A percentile compares a stretch with the other conserved stretches of the same genome.
Evolutionary conservation across 2,329 filamentous ascomycete species (phyloP).

Genomic region (Penicillium sp.): DNA sequence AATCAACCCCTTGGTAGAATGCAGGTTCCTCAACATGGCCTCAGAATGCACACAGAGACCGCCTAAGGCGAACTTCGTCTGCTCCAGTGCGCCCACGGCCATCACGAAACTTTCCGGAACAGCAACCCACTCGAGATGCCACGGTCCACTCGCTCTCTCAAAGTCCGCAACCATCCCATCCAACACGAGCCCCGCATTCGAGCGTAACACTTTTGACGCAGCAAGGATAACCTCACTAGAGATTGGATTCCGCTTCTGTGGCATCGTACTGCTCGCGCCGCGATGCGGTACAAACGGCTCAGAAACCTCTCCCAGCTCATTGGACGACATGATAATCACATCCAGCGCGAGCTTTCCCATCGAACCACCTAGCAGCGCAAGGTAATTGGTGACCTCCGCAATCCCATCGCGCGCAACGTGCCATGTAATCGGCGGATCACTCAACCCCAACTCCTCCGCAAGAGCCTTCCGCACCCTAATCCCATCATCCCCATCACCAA

Average conservation of each 20-base stretch:
- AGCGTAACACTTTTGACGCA: slow-evolving; percentile 58
- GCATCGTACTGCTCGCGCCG: slow-evolving; percentile 62
- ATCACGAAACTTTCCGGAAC: slow-evolving; percentile 60
- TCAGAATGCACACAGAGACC: slow-evolving; percentile 58
- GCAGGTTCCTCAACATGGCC: slow-evolving; percentile 57
- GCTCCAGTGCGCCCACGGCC: slow-evolving; percentile 57
- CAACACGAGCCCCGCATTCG: slow-evolving; percentile 57
- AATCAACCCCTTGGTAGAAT: slow-evolving; percentile 58
- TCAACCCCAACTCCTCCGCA: slow-evolving; percentile 54
- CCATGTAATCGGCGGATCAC: slow-evolving; percentile 61
- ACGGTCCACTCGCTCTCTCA: slow-evolving; percentile 62
- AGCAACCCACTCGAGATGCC: slow-evolving; percentile 65
- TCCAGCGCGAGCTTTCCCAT: slow-evolving; percentile 63
- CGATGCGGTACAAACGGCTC: slow-evolving; percentile 62
- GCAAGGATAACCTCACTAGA: slow-evolving; percentile 62
- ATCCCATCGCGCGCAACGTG: slow-evolving; percentile 61
- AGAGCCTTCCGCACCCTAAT: slow-evolving; percentile 56
- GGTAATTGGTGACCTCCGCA: slow-evolving; percentile 59
- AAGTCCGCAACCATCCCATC: slow-evolving; percentile 64
- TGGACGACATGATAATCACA: slow-evolving; percentile 63
- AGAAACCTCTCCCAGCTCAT: slow-evolving; percentile 59
- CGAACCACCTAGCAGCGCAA: slow-evolving; percentile 59
- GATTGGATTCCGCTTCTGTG: slow-evolving; percentile 64
- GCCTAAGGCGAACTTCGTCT: slow-evolving; percentile 59
- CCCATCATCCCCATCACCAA: slow-evolving; percentile 55